Base-by-base conservation (phyloP, 495 filamentous ascomycete genomes). In the Neurospora sp. region DNA sequence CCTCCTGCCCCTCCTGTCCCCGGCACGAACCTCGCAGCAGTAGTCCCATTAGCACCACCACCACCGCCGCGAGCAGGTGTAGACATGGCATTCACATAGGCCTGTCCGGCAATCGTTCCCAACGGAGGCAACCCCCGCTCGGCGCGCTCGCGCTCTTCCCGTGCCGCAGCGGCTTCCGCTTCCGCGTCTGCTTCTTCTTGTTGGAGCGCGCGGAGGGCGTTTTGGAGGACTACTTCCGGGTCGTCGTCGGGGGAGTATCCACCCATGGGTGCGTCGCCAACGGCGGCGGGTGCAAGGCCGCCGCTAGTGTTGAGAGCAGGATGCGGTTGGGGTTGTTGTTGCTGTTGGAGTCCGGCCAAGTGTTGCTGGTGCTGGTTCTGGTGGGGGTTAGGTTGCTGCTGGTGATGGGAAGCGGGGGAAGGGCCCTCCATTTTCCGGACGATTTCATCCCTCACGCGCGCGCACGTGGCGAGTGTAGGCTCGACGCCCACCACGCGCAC, bases 101-200 rank as follows among this genome's bases (percentile, higher is more conserved):
- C 76, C 40, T 81, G 78, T 0, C 78, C 78, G 0, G 79, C 74
- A 44, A 79, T 73, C 31, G 73, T 20, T 22, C 79, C 78, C 27
- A 84, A 77, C 0, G 80, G 79, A 0, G 82, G 80, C 1, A 84
- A 76, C 7, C 81, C 82, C n/a, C 84, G 78, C 10, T 85, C 84
- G 37, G 78, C 79, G 70, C 83, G 78, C 45, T 85, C 82, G 69
- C 81, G 80, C 68, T 85, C 83, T 68, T 86, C 84, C 14, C 83
- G 78, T 8, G 77, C 82, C 12, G 76, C 81, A 10, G 82, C 83
- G 16, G 84, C 83, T 44, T 84, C 80, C 3, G 82, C 83, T 69
- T 86, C 84, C 18, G 84, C 84, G 69, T 85, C 83, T 27, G 83
- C 83, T 69, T 87, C 85, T 45, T 85, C 84, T 72, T 86, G 82